phyloP scores from a whole-genome alignment of 768 basidiomycete genomes.

The Mycena olivaceomarginata region DNA sequence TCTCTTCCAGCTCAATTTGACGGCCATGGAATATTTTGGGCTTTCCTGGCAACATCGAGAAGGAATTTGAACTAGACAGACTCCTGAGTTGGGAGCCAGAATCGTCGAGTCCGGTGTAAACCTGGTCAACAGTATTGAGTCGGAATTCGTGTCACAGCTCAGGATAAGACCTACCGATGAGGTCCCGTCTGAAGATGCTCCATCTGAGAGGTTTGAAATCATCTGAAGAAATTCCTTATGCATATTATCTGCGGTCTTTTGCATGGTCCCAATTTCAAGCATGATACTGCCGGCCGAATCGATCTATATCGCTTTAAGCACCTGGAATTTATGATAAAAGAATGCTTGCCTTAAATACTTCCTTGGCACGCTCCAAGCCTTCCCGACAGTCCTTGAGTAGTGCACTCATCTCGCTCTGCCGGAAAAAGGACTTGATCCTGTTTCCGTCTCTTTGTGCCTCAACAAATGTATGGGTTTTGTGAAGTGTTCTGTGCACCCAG shows the following conservation, averaged over 20 bases:
- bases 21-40: constrained; percentile 17
- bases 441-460: not conserved
- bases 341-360: not conserved
- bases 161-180: not conserved
- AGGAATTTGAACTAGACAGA: not conserved
- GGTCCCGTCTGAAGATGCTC: not conserved
- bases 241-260: not conserved
- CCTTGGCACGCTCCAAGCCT: not conserved
- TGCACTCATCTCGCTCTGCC: not conserved
- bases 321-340: not conserved
- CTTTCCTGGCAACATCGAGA: not conserved
- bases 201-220: not conserved
- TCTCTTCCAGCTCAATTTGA: not conserved
- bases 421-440: constrained; percentile 1
- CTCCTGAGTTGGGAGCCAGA: not conserved
- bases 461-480: not conserved
- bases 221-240: not conserved
- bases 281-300: not conserved
- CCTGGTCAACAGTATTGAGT: not conserved
- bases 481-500: not conserved
- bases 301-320: not conserved
- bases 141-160: not conserved
- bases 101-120: not conserved
- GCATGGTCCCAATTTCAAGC: not conserved
- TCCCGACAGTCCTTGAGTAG: constrained; percentile 3